Percentiles rank a stretch among this genome's conserved stretches.
Conservation (phyloP, 305 asterid genomes). For the Striga hermonthica region DNA sequence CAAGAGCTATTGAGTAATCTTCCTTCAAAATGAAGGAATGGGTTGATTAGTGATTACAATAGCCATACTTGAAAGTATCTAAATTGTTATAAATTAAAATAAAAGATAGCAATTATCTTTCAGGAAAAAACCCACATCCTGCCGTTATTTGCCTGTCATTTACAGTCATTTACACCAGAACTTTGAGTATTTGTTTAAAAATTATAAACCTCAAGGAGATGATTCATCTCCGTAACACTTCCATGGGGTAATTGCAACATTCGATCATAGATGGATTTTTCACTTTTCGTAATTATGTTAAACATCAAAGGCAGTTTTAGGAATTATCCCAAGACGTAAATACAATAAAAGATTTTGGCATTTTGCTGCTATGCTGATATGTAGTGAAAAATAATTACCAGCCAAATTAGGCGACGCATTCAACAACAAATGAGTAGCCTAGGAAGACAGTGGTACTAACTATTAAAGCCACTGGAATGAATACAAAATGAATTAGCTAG, state of each 20-base stretch:
- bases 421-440: conserved; percentile 16
- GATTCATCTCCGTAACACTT: too few relatives aligned
- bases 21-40: too few relatives aligned
- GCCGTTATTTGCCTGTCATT: background rate
- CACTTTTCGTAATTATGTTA: too few relatives aligned
- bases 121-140: background rate
- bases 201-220: too few relatives aligned
- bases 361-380: background rate
- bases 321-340: background rate
- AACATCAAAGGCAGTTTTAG: background rate
- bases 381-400: background rate
- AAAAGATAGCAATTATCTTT: background rate
- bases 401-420: conserved; percentile 12
- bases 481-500: conserved; percentile 22
- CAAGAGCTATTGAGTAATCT: too few relatives aligned
- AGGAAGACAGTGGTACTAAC: background rate
- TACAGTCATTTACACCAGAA: background rate
- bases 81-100: background rate
- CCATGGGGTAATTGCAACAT: too few relatives aligned
- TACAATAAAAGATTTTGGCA: background rate
- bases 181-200: too few relatives aligned
- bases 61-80: background rate
- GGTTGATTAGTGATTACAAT: too few relatives aligned
- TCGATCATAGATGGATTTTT: too few relatives aligned
- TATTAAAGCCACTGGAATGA: conserved; percentile 1